phyloP scores from a whole-genome alignment of 179 eudicot species.

The Spergularia azorica region DNA sequence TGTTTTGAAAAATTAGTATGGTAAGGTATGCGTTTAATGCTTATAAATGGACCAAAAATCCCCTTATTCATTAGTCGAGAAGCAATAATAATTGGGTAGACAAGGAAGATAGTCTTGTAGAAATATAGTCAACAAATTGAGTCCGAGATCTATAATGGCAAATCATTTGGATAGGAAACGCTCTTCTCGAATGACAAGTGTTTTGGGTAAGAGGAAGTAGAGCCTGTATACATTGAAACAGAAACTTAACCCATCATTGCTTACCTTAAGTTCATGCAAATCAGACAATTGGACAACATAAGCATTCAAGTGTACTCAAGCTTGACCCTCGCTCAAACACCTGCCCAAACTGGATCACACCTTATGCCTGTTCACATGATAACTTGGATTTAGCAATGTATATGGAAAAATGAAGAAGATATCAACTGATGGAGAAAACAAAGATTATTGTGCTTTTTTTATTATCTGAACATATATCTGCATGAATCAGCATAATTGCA shows the following conservation, averaged over 20 bases:
- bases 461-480: neutral
- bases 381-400: neutral
- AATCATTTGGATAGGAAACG: too few species aligned
- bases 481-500: neutral
- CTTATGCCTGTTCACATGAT: conserved; percentile 14
- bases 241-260: neutral
- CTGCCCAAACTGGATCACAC: conserved; percentile 14
- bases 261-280: conserved; percentile 25
- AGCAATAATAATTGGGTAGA: too few species aligned
- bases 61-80: too few species aligned
- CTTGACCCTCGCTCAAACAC: conserved; percentile 18
- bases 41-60: too few species aligned
- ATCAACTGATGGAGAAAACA: neutral
- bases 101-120: too few species aligned
- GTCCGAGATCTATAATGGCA: too few species aligned
- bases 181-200: too few species aligned
- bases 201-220: neutral
- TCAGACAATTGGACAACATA: conserved; percentile 8
- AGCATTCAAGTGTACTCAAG: conserved; percentile 10
- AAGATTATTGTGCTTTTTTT: neutral
- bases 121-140: too few species aligned
- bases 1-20: too few species aligned
- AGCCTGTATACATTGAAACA: neutral
- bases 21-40: too few species aligned
- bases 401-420: neutral